A percentile compares a stretch with the other conserved stretches of the same genome.
Conservation (phyloP, 176 grass and related monocot genomes). For the Phragmites australis region DNA sequence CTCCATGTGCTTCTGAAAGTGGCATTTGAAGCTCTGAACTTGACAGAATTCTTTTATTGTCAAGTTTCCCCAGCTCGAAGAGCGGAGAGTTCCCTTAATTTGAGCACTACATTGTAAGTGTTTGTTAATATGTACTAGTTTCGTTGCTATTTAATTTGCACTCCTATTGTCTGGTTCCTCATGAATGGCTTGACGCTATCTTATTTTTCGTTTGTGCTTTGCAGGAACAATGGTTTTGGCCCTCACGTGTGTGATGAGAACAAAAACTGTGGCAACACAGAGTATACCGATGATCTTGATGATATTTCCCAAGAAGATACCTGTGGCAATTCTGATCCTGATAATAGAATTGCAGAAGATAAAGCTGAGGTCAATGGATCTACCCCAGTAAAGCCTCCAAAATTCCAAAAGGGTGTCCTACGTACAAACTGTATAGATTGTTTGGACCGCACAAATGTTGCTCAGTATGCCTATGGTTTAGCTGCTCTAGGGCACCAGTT, state of each 20-base stretch:
- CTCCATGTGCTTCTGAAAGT: constrained; percentile 80
- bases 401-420: constrained; percentile 82
- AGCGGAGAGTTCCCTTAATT: constrained; percentile 43
- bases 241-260: constrained; percentile 11
- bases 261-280: constrained; percentile 43
- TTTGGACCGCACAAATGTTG: constrained; percentile 97
- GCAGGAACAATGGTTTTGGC: constrained; percentile 49
- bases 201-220: constrained; percentile 27
- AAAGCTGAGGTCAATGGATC: constrained; percentile 43
- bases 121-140: constrained; percentile 22
- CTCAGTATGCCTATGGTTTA: constrained; percentile 93
- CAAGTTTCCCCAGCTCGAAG: constrained; percentile 51
- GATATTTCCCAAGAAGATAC: constrained; percentile 65
- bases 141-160: constrained; percentile 16
- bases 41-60: constrained; percentile 84
- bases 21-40: constrained; percentile 72
- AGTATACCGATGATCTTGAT: constrained; percentile 46
- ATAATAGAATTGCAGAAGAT: constrained; percentile 56
- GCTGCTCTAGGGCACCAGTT: constrained; percentile 87
- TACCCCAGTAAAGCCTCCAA: constrained; percentile 44
- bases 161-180: constrained; percentile 5
- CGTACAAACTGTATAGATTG: constrained; percentile 98
- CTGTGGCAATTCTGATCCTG: constrained; percentile 53
- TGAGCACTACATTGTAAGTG: constrained; percentile 61
- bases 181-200: constrained; percentile 1